phyloP scores from a whole-genome alignment of 1,284 basidiomycete genomes.

The Ustilago trichophora region DNA sequence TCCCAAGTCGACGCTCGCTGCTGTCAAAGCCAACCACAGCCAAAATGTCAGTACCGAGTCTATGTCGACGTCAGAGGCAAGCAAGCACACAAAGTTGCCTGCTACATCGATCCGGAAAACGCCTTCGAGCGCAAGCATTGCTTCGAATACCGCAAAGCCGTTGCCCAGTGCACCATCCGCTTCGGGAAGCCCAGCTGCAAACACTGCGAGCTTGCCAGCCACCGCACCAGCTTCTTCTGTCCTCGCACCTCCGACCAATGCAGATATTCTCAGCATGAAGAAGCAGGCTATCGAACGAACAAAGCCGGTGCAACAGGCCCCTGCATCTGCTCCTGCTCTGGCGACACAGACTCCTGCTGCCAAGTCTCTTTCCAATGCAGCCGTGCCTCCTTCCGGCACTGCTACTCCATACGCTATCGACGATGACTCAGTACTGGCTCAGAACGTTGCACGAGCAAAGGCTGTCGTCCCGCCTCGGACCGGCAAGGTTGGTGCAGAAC shows the following conservation, averaged over 20 bases:
- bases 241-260: conserved; percentile 14
- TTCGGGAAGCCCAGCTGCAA: conserved; percentile 2
- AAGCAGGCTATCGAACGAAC: conserved; percentile 6
- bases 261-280: conserved; percentile 20
- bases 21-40: conserved; percentile 17
- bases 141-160: conserved; percentile 12
- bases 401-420: background rate
- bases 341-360: too few relatives aligned
- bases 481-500: background rate
- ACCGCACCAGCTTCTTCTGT: conserved; percentile 3
- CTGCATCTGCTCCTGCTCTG: too few relatives aligned
- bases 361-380: too few relatives aligned
- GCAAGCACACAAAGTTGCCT: background rate
- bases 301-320: background rate
- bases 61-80: background rate
- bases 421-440: background rate
- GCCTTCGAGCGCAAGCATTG: conserved; percentile 26
- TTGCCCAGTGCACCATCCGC: conserved; percentile 10
- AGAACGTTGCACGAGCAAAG: background rate
- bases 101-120: conserved; percentile 19
- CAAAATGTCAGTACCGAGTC: conserved; percentile 8
- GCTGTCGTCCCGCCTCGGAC: too few relatives aligned
- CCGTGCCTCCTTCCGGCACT: background rate
- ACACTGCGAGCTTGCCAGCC: conserved; percentile 4
- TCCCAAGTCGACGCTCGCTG: conserved; percentile 30